These are phyloP conservation scores for Schwanniomyces polymorphus DNA, from an alignment of 805 yeast genomes.

Conservation along the genomic window DNA sequence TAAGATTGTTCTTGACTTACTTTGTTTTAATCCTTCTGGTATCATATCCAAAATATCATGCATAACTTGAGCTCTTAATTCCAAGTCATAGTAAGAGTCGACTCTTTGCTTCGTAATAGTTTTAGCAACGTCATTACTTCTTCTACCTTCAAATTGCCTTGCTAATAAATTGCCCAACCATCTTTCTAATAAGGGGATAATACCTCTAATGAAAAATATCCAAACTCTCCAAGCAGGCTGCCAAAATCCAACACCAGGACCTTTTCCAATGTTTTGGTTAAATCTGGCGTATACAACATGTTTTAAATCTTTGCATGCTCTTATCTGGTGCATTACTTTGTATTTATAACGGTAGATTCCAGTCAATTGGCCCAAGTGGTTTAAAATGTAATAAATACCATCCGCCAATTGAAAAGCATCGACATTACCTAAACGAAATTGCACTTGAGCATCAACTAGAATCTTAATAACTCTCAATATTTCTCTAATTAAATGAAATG, in stretches of 20 bases:
- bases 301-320: constrained; percentile 93
- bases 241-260: constrained; percentile 99
- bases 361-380: constrained; percentile 93
- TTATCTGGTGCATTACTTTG: constrained; percentile 96
- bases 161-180: constrained; percentile 92
- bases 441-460: constrained; percentile 91
- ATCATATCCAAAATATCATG: constrained; percentile 96
- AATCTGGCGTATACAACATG: constrained; percentile 87
- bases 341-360: constrained; percentile 97
- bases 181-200: constrained; percentile 85
- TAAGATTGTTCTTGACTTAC: constrained; percentile 79
- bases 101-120: constrained; percentile 94
- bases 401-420: constrained; percentile 96
- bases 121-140: constrained; percentile 86
- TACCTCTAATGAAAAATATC: constrained; percentile 89
- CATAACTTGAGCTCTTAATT: constrained; percentile 90
- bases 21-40: constrained; percentile 89
- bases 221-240: constrained; percentile 99
- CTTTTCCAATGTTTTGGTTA: constrained; percentile 87
- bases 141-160: constrained; percentile 95
- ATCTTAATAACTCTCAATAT: constrained; percentile 79
- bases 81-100: constrained; percentile 92
- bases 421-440: constrained; percentile 82
- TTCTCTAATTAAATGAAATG: constrained; percentile 92
- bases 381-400: constrained; percentile 85